Base-by-base conservation (phyloP, 805 yeast genomes). In the Cyberlindnera meyerae region DNA sequence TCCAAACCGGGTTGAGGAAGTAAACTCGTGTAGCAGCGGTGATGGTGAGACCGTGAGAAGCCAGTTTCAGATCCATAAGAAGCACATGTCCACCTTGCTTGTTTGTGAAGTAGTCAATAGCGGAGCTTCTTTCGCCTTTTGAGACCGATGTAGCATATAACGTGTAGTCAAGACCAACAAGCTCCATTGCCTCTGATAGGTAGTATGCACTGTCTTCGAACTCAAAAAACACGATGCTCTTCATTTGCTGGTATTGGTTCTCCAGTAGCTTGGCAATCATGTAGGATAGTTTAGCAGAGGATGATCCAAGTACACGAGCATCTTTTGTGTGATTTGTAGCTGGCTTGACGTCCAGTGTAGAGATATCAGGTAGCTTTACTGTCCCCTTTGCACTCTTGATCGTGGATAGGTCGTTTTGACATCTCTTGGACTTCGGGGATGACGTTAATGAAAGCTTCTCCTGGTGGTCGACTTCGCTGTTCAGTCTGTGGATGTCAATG, bases 1-100 rank as follows among this genome's bases (percentile, higher is more conserved):
- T 74, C 88, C 87, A 81, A 2, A 81, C 79, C 1, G 87, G 87
- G 45, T 71, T 78, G n/a, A 80, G 63, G 52, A 81, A 79, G 49
- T 77, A 81, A 2, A 81, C 83, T 36, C 77, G 64, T 0, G 86
- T 77, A 4, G 88, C 88, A 0, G 79, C 67, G 14, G 77, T 72
- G 7, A 81, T 77, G 0, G 83, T 79, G 29, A 81, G 54, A 0
- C 88, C 88, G 58, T 79, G 85, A 0, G 88, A 66, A 0, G 88
- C 83, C 34, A 81, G 52, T 44, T 72, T 70, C 33, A 81, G 57
- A 52, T 81, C 87, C 87, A 81, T 81, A 2, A 81, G 61, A 40
- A 81, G 59, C 2, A 73, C 66, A 20, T 75, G 60, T 0, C 82
- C 82, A 11, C 59, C 57, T 15, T 58, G 55, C 50, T 66, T 63